Percentiles rank a stretch among this genome's conserved stretches.
Conservation (phyloP, 352 stramenopile species). For the Phytophthora macrochlamydospora region DNA sequence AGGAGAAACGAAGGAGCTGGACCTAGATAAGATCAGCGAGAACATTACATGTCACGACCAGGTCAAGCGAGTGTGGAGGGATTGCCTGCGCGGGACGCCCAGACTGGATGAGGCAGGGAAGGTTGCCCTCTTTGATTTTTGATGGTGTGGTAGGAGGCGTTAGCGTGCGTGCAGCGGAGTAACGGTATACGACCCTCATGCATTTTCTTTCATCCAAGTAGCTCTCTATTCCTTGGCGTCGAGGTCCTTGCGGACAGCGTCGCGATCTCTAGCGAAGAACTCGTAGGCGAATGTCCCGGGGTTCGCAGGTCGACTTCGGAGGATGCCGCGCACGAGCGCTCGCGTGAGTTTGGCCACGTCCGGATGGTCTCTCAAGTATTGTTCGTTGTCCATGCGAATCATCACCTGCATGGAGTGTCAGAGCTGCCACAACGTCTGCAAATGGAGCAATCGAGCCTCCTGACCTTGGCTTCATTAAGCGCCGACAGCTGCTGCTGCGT, state of each 20-base stretch:
- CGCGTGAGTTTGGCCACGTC: conserved; percentile 66
- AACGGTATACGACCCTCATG: conserved; percentile 37
- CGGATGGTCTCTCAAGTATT: conserved; percentile 70
- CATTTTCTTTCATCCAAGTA: conserved; percentile 14
- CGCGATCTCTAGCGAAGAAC: conserved; percentile 54
- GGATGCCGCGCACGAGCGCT: conserved; percentile 58
- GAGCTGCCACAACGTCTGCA: background rate
- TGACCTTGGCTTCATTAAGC: conserved; percentile 74
- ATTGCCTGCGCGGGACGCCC: conserved; percentile 19
- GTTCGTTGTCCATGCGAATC: conserved; percentile 83
- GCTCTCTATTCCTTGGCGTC: conserved; percentile 47
- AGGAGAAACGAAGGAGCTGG: conserved; percentile 17
- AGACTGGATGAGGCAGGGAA: conserved; percentile 30
- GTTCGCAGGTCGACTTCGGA: conserved; percentile 57
- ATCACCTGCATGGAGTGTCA: conserved; percentile 48
- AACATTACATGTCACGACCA: conserved; percentile 36
- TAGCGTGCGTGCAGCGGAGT: conserved; percentile 39
- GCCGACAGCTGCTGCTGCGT: conserved; percentile 63
- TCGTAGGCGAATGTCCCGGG: conserved; percentile 55
- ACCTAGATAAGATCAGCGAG: conserved; percentile 38
- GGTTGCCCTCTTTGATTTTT: conserved; percentile 41
- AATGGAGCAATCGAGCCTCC: background rate
- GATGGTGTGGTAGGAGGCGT: conserved; percentile 31
- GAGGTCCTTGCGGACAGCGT: conserved; percentile 44
- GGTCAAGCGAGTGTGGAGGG: conserved; percentile 18